Percentiles rank a stretch among this genome's conserved stretches.
Evolutionary conservation across 2,329 filamentous ascomycete genomes (phyloP).

Genomic region (Dothistroma septosporum): DNA sequence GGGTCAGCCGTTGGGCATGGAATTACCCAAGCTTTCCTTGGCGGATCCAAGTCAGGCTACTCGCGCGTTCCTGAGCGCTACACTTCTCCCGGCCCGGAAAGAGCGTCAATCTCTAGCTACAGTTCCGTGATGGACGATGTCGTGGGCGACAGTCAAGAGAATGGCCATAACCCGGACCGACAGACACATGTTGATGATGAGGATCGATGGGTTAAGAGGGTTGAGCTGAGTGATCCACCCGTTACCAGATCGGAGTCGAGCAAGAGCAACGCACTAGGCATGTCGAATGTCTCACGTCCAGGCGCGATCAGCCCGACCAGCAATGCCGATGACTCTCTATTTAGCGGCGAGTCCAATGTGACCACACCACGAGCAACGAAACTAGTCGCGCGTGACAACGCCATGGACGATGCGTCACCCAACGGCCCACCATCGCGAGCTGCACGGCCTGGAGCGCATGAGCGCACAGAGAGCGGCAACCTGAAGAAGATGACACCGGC

Average conservation of each 20-base stretch:
- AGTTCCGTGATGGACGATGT: slow-evolving; percentile 19
- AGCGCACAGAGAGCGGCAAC: slow-evolving; percentile 23
- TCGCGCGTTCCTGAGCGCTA: slow-evolving; percentile 29
- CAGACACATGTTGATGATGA: slow-evolving; percentile 29
- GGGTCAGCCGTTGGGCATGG: slow-evolving; percentile 21
- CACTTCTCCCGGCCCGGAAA: slow-evolving; percentile 27
- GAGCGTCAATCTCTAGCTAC: slow-evolving; percentile 22
- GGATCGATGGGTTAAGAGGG: slow-evolving; percentile 26
- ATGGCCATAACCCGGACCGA: slow-evolving; percentile 21
- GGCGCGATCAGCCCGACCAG: slow-evolving; percentile 25
- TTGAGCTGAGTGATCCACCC: slow-evolving; percentile 21
- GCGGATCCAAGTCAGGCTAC: slow-evolving; percentile 29
- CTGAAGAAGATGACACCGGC: slow-evolving; percentile 82
- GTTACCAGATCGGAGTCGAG: slow-evolving; percentile 5
- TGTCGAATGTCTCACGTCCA: slow-evolving; percentile 15
- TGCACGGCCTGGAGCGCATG: slow-evolving; percentile 23
- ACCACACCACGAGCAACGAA: slow-evolving; percentile 27
- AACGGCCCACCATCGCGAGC: slow-evolving; percentile 32
- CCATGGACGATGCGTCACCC: slow-evolving; percentile 34
- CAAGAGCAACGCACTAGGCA: slow-evolving; percentile 11
- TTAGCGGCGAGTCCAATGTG: slow-evolving; percentile 22
- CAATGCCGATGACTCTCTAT: slow-evolving; percentile 20
- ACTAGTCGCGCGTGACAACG: slow-evolving; percentile 17
- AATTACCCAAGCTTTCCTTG: slow-evolving; percentile 29
- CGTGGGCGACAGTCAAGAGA: slow-evolving; percentile 12